phyloP scores from a whole-genome alignment of 2,329 filamentous ascomycete species.

The Periconia sp. region DNA sequence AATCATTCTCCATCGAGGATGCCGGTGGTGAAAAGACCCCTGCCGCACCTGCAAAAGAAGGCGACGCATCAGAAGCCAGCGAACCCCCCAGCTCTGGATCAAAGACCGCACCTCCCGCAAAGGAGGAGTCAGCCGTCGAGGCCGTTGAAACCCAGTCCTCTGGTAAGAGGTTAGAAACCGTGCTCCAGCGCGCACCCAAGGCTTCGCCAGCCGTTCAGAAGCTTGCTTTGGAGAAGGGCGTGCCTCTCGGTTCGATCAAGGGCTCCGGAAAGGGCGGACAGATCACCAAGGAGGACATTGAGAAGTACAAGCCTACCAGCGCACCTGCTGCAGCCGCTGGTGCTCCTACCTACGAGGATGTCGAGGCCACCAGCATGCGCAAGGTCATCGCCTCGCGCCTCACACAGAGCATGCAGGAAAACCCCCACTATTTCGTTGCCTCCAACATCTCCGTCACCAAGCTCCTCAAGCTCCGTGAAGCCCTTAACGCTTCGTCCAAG shows the following conservation, averaged over 20 bases:
- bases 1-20: conserved; percentile 83
- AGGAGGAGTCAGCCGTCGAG: conserved; percentile 55
- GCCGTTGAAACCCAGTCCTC: conserved; percentile 72
- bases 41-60: conserved; percentile 64
- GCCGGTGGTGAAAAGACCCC: conserved; percentile 80
- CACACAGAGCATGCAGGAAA: conserved; percentile 84
- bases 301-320: conserved; percentile 71
- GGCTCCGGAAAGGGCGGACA: conserved; percentile 82
- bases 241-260: conserved; percentile 77
- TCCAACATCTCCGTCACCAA: conserved; percentile 89
- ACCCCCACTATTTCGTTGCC: conserved; percentile 98
- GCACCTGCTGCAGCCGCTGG: conserved; percentile 52
- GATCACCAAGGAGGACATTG: conserved; percentile 89
- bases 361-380: conserved; percentile 87
- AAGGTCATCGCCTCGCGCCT: conserved; percentile 95
- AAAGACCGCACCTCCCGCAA: conserved; percentile 58
- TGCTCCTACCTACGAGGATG: conserved; percentile 76
- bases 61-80: conserved; percentile 59
- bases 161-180: conserved; percentile 76
- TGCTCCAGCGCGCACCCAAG: conserved; percentile 79
- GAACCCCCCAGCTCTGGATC: conserved; percentile 62
- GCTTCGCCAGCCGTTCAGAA: conserved; percentile 74
- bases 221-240: conserved; percentile 81
- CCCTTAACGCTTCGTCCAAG: conserved; percentile 83
- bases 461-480: conserved; percentile 92